These are phyloP conservation scores for Stachybotrys echinatus DNA, from an alignment of 2,329 filamentous ascomycete genomes.

Conservation along the genomic window DNA sequence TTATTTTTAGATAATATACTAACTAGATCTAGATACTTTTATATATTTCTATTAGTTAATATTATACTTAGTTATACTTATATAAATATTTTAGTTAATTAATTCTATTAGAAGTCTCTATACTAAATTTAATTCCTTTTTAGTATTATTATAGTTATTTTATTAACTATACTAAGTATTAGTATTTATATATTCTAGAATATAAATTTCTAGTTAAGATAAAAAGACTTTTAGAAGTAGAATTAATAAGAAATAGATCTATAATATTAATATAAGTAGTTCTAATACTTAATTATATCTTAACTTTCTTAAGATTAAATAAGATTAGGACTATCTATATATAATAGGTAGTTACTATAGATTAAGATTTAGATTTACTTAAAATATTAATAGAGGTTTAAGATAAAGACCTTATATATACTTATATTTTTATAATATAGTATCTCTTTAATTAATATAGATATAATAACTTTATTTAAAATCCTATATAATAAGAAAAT, in stretches of 20 bases:
- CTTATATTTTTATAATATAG: slow-evolving; percentile 25
- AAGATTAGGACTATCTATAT: slow-evolving; percentile 24
- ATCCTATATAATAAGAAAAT: too few species aligned
- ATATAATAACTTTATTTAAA: slow-evolving; percentile 10
- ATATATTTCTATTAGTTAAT: slow-evolving; percentile 30
- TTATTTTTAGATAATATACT: slow-evolving; percentile 29
- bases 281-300: slow-evolving; percentile 20
- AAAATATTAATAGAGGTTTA: neutral
- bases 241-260: slow-evolving; percentile 4
- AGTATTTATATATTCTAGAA: slow-evolving; percentile 24
- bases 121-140: neutral
- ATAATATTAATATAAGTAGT: slow-evolving; percentile 25
- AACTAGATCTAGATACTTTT: slow-evolving; percentile 18
- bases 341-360: slow-evolving; percentile 21
- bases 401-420: slow-evolving; percentile 8
- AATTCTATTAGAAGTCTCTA: too few species aligned
- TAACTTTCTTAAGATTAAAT: slow-evolving; percentile 22
- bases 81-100: slow-evolving; percentile 22
- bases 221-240: slow-evolving; percentile 26
- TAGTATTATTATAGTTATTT: slow-evolving; percentile 21
- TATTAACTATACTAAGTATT: slow-evolving; percentile 22
- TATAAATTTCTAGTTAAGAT: slow-evolving; percentile 31
- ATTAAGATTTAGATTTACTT: slow-evolving; percentile 21
- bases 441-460: slow-evolving; percentile 23
- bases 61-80: slow-evolving; percentile 23